Conservation (phyloP, 306 rosid genomes). For the Cucurbita argyrosperma region DNA sequence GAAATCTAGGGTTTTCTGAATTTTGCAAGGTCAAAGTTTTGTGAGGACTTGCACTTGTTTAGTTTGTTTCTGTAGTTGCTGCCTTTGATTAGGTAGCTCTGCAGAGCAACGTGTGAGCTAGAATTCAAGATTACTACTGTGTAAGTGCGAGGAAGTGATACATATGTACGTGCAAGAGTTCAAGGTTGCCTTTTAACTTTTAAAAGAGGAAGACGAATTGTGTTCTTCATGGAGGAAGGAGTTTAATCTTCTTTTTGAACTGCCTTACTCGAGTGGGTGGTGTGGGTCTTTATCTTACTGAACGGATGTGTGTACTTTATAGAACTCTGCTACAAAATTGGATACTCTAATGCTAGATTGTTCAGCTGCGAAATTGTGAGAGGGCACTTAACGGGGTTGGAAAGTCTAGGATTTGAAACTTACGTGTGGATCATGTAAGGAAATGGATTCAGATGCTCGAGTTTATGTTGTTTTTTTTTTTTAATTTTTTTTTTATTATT, state of each 20-base stretch:
- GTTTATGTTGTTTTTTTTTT: neutral
- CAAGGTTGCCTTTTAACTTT: neutral
- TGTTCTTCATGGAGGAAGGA: neutral
- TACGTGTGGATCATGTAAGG: neutral
- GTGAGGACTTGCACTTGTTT: neutral
- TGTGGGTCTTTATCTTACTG: neutral
- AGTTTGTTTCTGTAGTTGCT: neutral
- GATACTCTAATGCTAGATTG: neutral
- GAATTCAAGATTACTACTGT: neutral
- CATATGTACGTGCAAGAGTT: neutral
- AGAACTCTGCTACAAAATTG: neutral
- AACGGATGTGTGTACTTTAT: neutral
- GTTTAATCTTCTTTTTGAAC: neutral
- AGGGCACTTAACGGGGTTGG: neutral
- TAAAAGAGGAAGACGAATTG: neutral
- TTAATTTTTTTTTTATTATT: neutral
- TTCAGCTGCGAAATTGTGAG: neutral
- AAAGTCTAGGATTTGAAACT: neutral
- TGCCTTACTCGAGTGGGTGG: neutral
- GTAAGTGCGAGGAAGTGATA: neutral
- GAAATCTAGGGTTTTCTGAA: constrained; percentile 20
- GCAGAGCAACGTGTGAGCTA: neutral
- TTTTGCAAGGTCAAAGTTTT: neutral
- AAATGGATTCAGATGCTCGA: neutral
- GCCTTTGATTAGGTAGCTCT: neutral